Percentiles rank a stretch among this genome's conserved stretches.
These are phyloP conservation scores for Thielaviopsis musarum DNA, from an alignment of 2,329 filamentous ascomycete species.

Conservation along the genomic window DNA sequence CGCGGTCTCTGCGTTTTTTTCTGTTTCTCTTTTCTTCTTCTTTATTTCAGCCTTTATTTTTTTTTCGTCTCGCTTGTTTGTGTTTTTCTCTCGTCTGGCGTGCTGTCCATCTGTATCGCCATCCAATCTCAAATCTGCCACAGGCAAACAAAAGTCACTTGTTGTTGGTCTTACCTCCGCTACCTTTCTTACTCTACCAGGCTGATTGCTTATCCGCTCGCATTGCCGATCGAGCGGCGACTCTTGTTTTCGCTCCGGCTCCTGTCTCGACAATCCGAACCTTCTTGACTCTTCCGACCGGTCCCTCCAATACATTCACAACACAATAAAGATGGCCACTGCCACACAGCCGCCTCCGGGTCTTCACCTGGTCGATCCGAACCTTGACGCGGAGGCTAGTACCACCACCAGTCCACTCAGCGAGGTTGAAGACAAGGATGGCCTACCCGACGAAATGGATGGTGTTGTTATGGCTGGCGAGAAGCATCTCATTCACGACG, in stretches of 20 bases:
- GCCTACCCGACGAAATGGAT: conserved; percentile 51
- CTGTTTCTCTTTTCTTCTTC: neutral
- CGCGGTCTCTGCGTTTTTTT: neutral
- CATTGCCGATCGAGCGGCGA: neutral
- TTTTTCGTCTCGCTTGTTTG: neutral
- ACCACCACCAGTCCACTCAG: conserved; percentile 80
- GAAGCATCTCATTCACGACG: conserved; percentile 15
- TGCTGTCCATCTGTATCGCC: neutral
- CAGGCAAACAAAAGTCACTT: neutral
- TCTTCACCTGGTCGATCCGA: conserved; percentile 29
- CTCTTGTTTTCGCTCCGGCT: neutral
- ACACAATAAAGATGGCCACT: conserved; percentile 29
- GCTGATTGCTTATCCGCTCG: neutral
- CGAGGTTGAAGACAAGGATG: conserved; percentile 71
- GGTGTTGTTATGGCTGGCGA: conserved; percentile 32
- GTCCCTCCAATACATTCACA: conserved; percentile 11
- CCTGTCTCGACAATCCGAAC: conserved; percentile 9
- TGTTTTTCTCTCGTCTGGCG: neutral
- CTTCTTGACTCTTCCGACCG: conserved; percentile 11
- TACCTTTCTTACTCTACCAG: neutral
- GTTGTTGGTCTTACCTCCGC: neutral
- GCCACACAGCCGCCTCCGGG: conserved; percentile 32
- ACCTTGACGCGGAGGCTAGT: conserved; percentile 42
- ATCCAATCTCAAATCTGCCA: neutral
- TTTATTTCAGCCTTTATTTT: conserved; percentile 1